phyloP scores from a whole-genome alignment of 1,284 basidiomycete genomes.

The Rhodofomes roseus region DNA sequence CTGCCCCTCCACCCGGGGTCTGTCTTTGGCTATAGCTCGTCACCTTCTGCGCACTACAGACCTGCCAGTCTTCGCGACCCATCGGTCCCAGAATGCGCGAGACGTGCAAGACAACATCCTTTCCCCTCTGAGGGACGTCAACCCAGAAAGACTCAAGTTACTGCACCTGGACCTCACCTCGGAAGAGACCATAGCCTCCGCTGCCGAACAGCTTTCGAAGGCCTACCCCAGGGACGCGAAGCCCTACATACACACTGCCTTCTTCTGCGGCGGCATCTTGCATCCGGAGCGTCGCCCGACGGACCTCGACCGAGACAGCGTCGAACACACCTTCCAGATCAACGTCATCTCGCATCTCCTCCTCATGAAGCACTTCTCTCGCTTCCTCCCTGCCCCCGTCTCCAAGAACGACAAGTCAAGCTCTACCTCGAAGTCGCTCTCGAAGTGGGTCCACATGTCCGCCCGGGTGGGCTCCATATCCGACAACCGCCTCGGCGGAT shows the following conservation, averaged over 20 bases:
- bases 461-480: slow-evolving; percentile 62
- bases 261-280: slow-evolving; percentile 54
- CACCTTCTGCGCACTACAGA: slow-evolving; percentile 47
- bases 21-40: slow-evolving; percentile 54
- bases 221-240: slow-evolving; percentile 29
- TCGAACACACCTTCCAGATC: slow-evolving; percentile 48
- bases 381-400: slow-evolving; percentile 42
- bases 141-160: slow-evolving; percentile 43
- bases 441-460: slow-evolving; percentile 61
- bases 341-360: slow-evolving; percentile 62
- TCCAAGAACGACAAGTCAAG: background rate
- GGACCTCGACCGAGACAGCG: slow-evolving; percentile 43
- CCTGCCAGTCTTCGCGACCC: slow-evolving; percentile 52
- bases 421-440: slow-evolving; percentile 20
- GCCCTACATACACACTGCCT: slow-evolving; percentile 49
- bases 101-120: slow-evolving; percentile 41
- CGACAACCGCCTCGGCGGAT: slow-evolving; percentile 62
- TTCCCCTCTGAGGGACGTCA: slow-evolving; percentile 36
- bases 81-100: slow-evolving; percentile 37
- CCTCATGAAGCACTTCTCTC: slow-evolving; percentile 59
- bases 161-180: slow-evolving; percentile 48
- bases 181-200: slow-evolving; percentile 46
- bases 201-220: slow-evolving; percentile 39
- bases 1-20: slow-evolving; percentile 42
- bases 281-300: slow-evolving; percentile 54